These are phyloP conservation scores for Zizania palustris DNA, from an alignment of 202 grass and related monocot genomes.

Conservation along the genomic window DNA sequence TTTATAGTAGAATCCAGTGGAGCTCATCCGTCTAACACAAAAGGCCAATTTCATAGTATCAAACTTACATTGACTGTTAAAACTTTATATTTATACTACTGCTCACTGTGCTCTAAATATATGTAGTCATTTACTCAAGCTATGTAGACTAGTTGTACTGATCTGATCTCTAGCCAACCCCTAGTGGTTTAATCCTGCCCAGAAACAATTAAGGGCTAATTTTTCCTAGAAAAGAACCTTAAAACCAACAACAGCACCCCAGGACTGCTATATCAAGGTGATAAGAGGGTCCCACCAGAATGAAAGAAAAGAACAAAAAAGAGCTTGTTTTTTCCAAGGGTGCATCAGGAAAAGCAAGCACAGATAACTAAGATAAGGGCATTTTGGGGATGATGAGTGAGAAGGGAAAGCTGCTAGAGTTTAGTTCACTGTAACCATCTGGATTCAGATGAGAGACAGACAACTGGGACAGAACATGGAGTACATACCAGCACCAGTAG, in stretches of 20 bases:
- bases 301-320: slow-evolving; percentile 2
- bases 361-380: slow-evolving; percentile 40
- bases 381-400: slow-evolving; percentile 49
- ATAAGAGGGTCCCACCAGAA: slow-evolving; percentile 8
- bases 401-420: background rate
- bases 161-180: slow-evolving; percentile 11
- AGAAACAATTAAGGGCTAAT: slow-evolving; percentile 43
- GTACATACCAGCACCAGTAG: background rate
- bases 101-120: background rate
- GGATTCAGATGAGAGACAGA: background rate
- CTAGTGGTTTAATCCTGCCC: background rate
- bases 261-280: slow-evolving; percentile 21
- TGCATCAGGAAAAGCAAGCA: slow-evolving; percentile 19
- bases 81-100: background rate
- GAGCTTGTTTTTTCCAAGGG: slow-evolving; percentile 18
- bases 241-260: slow-evolving; percentile 41
- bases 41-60: background rate
- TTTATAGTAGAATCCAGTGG: background rate
- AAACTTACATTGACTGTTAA: background rate
- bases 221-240: slow-evolving; percentile 29
- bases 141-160: background rate
- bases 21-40: background rate
- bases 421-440: slow-evolving; percentile 38
- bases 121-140: background rate
- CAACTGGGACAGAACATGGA: background rate